Conservation (phyloP, 2,329 filamentous ascomycete species). For the Lachnellula hyalina region DNA sequence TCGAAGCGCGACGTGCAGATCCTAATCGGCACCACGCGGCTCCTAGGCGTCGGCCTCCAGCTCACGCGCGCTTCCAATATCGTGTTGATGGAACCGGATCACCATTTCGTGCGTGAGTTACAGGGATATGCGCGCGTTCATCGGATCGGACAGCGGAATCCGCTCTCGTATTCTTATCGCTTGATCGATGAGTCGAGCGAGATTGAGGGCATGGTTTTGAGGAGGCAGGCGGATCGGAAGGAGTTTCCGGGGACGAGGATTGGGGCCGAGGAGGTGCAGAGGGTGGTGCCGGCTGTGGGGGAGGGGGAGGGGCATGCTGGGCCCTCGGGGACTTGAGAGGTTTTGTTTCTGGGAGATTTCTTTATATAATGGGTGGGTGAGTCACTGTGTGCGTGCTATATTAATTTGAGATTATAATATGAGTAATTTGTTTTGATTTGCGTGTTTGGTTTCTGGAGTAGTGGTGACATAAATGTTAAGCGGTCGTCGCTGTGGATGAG, state of each 20-base stretch:
- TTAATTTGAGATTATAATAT: too few relatives aligned
- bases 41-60: constrained; percentile 16
- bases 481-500: too few relatives aligned
- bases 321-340: neutral
- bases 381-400: too few relatives aligned
- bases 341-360: too few relatives aligned
- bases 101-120: constrained; percentile 12
- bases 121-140: constrained; percentile 14
- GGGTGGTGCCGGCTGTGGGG: neutral
- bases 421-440: too few relatives aligned
- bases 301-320: neutral
- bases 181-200: constrained; percentile 8
- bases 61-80: constrained; percentile 12
- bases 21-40: constrained; percentile 12
- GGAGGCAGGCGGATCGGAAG: constrained; percentile 7
- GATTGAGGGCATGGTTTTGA: constrained; percentile 9
- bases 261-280: neutral
- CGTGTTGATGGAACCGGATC: constrained; percentile 18
- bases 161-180: constrained; percentile 4
- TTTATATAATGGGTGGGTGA: too few relatives aligned
- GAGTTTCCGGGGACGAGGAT: neutral
- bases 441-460: too few relatives aligned
- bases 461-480: too few relatives aligned
- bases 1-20: constrained; percentile 14
- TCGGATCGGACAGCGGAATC: constrained; percentile 17